Evolutionary conservation across 371 early-diverging fungal species (phyloP).

Genomic region (Mortierella sp.): DNA sequence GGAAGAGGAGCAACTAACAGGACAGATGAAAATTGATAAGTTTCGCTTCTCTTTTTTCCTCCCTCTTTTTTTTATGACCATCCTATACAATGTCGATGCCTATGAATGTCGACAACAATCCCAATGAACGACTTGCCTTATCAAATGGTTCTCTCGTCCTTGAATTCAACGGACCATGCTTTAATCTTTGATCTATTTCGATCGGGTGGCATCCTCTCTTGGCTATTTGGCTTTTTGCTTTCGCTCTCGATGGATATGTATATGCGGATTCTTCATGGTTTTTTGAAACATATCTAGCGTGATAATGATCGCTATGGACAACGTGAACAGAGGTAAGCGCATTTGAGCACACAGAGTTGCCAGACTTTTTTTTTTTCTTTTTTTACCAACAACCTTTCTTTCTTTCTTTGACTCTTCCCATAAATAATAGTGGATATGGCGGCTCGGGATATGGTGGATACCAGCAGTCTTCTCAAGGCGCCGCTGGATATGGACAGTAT

Average conservation of each 20-base stretch:
- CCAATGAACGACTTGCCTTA: conserved; percentile 9
- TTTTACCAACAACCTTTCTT: neutral
- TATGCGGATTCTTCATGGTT: conserved; percentile 12
- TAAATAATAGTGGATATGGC: conserved; percentile 12
- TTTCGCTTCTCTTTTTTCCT: conserved; percentile 14
- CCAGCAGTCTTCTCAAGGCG: conserved; percentile 34
- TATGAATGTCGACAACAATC: neutral
- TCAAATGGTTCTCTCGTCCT: neutral
- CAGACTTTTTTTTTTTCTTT: neutral
- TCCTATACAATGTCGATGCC: conserved; percentile 3
- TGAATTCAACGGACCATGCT: neutral
- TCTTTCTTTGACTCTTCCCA: neutral
- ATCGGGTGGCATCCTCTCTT: conserved; percentile 1
- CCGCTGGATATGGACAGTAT: conserved; percentile 52
- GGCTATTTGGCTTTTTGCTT: conserved; percentile 8
- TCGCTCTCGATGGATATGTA: conserved; percentile 10
- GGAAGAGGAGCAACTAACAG: neutral
- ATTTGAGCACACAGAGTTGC: neutral
- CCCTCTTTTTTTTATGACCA: conserved; percentile 7
- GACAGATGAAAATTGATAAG: conserved; percentile 38
- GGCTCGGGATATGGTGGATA: conserved; percentile 52
- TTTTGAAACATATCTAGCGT: conserved; percentile 28
- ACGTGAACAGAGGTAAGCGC: conserved; percentile 45
- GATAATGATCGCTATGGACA: conserved; percentile 49
- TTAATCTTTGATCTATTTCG: conserved; percentile 7